A percentile compares a stretch with the other conserved stretches of the same genome.
These are phyloP conservation scores for Gossypium davidsonii DNA, from an alignment of 441 rosid species.

Conservation along the genomic window DNA sequence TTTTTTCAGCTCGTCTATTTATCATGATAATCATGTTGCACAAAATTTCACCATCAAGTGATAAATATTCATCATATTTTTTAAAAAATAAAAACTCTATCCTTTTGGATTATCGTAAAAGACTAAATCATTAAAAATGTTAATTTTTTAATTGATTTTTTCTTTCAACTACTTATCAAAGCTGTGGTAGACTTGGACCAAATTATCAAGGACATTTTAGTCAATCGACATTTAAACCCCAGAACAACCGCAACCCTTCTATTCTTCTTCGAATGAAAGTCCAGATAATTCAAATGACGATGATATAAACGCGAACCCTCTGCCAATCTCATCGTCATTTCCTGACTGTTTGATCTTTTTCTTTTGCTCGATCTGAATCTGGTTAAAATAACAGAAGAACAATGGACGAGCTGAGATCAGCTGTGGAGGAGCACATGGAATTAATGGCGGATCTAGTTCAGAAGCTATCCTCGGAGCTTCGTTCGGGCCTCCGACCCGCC, in stretches of 20 bases:
- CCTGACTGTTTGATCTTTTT: neutral
- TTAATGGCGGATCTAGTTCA: constrained; percentile 81
- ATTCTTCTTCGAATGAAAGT: neutral
- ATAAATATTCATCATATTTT: too few relatives aligned
- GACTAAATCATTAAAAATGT: too few relatives aligned
- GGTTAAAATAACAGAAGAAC: neutral
- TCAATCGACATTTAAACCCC: neutral
- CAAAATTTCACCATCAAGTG: too few relatives aligned
- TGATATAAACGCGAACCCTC: neutral
- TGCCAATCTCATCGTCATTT: neutral
- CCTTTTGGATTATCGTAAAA: too few relatives aligned
- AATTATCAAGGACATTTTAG: neutral
- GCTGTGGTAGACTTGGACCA: neutral
- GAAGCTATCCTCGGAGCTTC: constrained; percentile 71
- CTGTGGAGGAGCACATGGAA: constrained; percentile 69
- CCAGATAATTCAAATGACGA: neutral
- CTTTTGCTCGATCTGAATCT: neutral
- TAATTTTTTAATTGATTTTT: too few relatives aligned
- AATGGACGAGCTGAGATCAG: constrained; percentile 73
- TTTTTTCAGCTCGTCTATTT: too few relatives aligned
- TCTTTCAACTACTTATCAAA: too few relatives aligned
- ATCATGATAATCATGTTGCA: too few relatives aligned
- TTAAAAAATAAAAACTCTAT: too few relatives aligned
- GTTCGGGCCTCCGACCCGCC: constrained; percentile 72
- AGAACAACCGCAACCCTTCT: neutral